Conservation (phyloP, 495 filamentous ascomycete genomes). For the Neurospora sp. region DNA sequence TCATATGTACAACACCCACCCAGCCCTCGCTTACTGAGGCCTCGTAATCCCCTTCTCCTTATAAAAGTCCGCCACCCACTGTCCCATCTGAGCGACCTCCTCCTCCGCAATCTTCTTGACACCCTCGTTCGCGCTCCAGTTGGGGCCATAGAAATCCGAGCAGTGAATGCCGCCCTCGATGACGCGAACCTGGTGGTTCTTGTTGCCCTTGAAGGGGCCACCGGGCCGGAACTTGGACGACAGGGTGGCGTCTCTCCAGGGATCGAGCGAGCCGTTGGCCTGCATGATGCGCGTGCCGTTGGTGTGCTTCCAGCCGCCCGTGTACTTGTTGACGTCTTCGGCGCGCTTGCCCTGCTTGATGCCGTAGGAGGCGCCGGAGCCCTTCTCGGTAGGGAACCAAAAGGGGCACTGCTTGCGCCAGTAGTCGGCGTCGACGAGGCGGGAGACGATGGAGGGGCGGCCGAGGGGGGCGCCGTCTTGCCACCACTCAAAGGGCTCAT, state of each 20-base stretch:
- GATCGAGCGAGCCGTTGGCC: conserved; percentile 45
- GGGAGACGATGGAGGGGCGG: conserved; percentile 41
- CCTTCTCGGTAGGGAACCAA: conserved; percentile 45
- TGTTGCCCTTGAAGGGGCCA: conserved; percentile 25
- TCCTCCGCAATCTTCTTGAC: conserved; percentile 22
- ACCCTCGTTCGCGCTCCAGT: conserved; percentile 34
- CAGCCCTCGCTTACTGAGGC: background rate
- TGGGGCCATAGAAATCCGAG: conserved; percentile 35
- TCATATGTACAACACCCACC: background rate
- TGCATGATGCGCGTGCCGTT: conserved; percentile 49
- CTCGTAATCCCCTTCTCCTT: conserved; percentile 15
- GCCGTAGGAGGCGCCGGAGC: conserved; percentile 34
- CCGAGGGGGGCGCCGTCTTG: conserved; percentile 39
- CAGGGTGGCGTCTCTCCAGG: conserved; percentile 33
- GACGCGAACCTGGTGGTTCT: conserved; percentile 22
- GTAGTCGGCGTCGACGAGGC: conserved; percentile 45
- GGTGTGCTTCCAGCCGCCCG: conserved; percentile 45
- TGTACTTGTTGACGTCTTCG: conserved; percentile 46
- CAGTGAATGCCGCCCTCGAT: conserved; percentile 31
- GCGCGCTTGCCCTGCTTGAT: conserved; percentile 41
- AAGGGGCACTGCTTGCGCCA: conserved; percentile 49
- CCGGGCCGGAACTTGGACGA: conserved; percentile 29
- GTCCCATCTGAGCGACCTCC: conserved; percentile 24
- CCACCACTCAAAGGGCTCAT: conserved; percentile 43
- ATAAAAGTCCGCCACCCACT: conserved; percentile 34